Evolutionary conservation across 164 flowering plant species (phyloP).

Genomic region (Stephania yunnanensis): DNA sequence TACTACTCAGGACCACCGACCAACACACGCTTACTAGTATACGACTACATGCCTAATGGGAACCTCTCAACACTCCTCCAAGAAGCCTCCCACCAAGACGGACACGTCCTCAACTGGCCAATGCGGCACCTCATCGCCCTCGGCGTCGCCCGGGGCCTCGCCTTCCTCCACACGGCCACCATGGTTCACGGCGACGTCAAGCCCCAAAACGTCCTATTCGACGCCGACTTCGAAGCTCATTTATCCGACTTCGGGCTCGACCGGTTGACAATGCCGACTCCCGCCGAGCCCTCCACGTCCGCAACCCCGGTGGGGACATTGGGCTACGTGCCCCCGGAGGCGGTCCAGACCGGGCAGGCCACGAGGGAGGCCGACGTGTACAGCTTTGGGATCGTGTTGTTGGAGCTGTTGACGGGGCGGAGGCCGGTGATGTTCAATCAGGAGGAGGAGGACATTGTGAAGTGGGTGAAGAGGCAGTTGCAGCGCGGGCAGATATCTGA

Average conservation of each 20-base stretch:
- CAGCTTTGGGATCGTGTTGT: slow-evolving; percentile 81
- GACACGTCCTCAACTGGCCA: slow-evolving; percentile 92
- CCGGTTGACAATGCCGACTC: slow-evolving; percentile 27
- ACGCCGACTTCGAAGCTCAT: slow-evolving; percentile 96
- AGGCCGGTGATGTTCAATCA: slow-evolving; percentile 75
- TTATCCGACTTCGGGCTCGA: slow-evolving; percentile 80
- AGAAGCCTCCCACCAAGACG: slow-evolving; percentile 93
- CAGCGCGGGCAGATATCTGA: slow-evolving; percentile 82
- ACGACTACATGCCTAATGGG: slow-evolving; percentile 98
- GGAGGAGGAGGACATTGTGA: slow-evolving; percentile 93
- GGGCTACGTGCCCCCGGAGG: slow-evolving; percentile 84
- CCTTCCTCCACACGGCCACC: slow-evolving; percentile 53
- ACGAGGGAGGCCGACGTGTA: slow-evolving; percentile 73
- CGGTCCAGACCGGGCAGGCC: slow-evolving; percentile 41
- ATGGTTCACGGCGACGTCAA: slow-evolving; percentile 77
- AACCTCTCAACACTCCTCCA: slow-evolving; percentile 80
- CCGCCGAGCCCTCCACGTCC: slow-evolving; percentile 50
- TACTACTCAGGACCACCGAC: slow-evolving; percentile 69
- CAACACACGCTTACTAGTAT: slow-evolving; percentile 62
- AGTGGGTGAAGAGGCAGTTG: slow-evolving; percentile 89
- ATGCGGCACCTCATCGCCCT: slow-evolving; percentile 94
- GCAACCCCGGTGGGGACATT: slow-evolving; percentile 57
- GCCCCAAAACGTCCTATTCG: slow-evolving; percentile 81
- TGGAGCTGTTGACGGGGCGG: slow-evolving; percentile 79
- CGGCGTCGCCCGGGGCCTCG: slow-evolving; percentile 81